Percentiles rank a stretch among this genome's conserved stretches.
Evolutionary conservation across 2,329 filamentous ascomycete species (phyloP).

Genomic region (Fusarium incarnatum): DNA sequence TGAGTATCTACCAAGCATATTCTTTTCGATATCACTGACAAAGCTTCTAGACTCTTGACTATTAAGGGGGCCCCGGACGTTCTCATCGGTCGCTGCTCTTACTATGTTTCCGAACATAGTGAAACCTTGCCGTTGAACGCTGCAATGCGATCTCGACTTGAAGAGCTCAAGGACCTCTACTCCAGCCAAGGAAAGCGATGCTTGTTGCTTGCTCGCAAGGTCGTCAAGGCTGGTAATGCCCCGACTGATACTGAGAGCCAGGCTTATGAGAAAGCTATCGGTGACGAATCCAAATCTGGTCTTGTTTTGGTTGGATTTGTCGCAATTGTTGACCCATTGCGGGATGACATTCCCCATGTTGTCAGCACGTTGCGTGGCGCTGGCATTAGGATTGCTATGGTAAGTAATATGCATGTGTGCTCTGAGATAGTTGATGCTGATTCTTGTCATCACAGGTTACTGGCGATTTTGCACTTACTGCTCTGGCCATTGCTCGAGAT

Average conservation of each 20-base stretch:
- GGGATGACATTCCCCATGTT: conserved; percentile 76
- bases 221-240: fast-evolving
- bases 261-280: conserved; percentile 68
- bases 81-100: conserved; percentile 64
- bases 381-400: conserved; percentile 83
- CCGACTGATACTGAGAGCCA: conserved; percentile 64
- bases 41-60: conserved; percentile 64
- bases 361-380: conserved; percentile 75
- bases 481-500: conserved; percentile 76
- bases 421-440: not conserved
- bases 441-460: conserved; percentile 63
- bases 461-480: conserved; percentile 81
- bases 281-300: conserved; percentile 46
- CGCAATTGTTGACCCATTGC: conserved; percentile 82
- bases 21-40: not conserved
- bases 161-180: conserved; percentile 2
- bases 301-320: conserved; percentile 79
- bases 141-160: not conserved
- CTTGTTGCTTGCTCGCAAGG: conserved; percentile 4
- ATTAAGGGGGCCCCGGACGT: conserved; percentile 85
- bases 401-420: conserved; percentile 41
- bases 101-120: conserved; percentile 8
- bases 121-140: not conserved
- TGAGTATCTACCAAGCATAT: fast-evolving
- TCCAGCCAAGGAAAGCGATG: conserved; percentile 18